Evolutionary conservation across 192 early-diverging fungal genomes (phyloP).

Genomic region (Linnemannia elongata): DNA sequence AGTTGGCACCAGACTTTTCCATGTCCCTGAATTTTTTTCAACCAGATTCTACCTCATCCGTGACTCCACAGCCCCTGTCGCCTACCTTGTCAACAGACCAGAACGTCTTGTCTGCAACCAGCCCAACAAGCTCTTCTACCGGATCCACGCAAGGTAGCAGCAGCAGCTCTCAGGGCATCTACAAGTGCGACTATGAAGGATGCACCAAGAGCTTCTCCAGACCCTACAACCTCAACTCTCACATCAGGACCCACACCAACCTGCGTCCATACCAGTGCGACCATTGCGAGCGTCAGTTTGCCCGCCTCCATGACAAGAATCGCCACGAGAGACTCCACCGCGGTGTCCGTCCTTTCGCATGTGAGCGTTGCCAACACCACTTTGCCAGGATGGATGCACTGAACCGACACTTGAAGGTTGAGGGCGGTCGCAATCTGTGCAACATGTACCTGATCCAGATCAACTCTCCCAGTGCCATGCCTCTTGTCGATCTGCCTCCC

Average conservation of each 20-base stretch:
- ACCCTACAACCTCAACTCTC: slow-evolving; percentile 83
- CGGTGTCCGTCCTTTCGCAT: slow-evolving; percentile 82
- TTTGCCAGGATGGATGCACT: slow-evolving; percentile 89
- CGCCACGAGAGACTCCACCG: slow-evolving; percentile 87
- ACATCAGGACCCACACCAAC: slow-evolving; percentile 80
- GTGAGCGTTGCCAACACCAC: slow-evolving; percentile 79
- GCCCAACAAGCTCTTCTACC: not conserved
- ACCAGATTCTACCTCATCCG: not conserved
- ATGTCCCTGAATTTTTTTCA: slow-evolving; percentile 12
- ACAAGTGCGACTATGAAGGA: slow-evolving; percentile 70
- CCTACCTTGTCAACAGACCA: not conserved
- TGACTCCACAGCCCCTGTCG: not conserved
- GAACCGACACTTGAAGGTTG: slow-evolving; percentile 74
- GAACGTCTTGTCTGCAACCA: not conserved
- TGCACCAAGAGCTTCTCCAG: slow-evolving; percentile 81
- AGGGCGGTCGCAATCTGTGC: slow-evolving; percentile 52
- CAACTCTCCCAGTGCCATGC: slow-evolving; percentile 43
- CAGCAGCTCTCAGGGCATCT: not conserved
- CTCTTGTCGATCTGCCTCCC: slow-evolving; percentile 40
- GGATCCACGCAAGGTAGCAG: not conserved
- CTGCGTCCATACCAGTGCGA: slow-evolving; percentile 80
- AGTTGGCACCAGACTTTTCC: slow-evolving; percentile 15
- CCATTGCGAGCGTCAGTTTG: slow-evolving; percentile 85
- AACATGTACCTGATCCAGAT: slow-evolving; percentile 49
- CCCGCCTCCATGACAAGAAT: slow-evolving; percentile 93